A percentile compares a stretch with the other conserved stretches of the same genome.
Evolutionary conservation across 2,329 filamentous ascomycete genomes (phyloP).

Genomic region (Bipolaris gigantea): DNA sequence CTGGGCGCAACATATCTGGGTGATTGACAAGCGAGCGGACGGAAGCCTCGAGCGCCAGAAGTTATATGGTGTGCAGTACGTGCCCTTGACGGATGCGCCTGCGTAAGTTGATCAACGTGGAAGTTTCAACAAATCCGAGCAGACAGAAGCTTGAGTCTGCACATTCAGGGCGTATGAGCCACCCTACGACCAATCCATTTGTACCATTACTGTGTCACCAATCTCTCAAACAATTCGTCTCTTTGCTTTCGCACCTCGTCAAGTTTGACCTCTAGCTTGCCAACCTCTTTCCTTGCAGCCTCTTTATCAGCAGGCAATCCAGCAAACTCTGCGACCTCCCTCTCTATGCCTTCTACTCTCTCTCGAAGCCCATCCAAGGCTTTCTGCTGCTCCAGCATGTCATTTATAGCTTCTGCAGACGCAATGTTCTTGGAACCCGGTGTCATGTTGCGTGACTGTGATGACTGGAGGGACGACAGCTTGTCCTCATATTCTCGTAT

Average conservation of each 20-base stretch:
- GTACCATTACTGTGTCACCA: conserved; percentile 56
- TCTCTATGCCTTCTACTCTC: conserved; percentile 62
- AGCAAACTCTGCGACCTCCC: conserved; percentile 66
- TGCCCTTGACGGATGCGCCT: conserved; percentile 74
- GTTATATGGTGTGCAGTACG: conserved; percentile 73
- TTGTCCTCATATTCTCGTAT: conserved; percentile 63
- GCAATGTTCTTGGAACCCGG: conserved; percentile 38
- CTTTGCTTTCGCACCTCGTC: conserved; percentile 62
- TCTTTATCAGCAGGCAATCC: conserved; percentile 72
- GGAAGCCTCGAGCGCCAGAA: conserved; percentile 60
- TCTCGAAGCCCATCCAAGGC: conserved; percentile 63
- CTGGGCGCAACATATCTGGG: conserved; percentile 68
- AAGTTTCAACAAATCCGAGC: not conserved
- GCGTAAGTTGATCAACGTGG: not conserved
- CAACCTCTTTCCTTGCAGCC: conserved; percentile 70
- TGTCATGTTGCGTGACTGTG: conserved; percentile 26
- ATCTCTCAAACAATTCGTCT: conserved; percentile 73
- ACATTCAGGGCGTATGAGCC: not conserved
- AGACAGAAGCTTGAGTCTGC: not conserved
- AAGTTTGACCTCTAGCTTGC: conserved; percentile 66
- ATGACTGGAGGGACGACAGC: conserved; percentile 43
- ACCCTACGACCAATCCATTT: not conserved
- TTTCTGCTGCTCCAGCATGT: conserved; percentile 63
- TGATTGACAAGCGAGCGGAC: conserved; percentile 69
- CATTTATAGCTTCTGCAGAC: conserved; percentile 57